Evolutionary conservation across 2,329 filamentous ascomycete species (phyloP).

Genomic region (Cryphonectria japonica): DNA sequence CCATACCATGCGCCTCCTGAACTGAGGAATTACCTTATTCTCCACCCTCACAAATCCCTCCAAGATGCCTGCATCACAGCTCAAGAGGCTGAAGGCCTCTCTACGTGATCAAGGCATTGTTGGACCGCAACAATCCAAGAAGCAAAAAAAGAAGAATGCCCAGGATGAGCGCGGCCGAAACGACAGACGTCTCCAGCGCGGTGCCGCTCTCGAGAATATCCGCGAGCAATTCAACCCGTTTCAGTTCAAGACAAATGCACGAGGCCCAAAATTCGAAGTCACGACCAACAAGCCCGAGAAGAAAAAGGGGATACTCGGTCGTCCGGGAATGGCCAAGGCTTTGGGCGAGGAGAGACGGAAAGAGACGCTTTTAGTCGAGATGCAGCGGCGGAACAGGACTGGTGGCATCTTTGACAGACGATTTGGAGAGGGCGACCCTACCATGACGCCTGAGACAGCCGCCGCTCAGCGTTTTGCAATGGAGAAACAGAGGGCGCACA

Average conservation of each 20-base stretch:
- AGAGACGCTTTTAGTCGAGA: conserved; percentile 83
- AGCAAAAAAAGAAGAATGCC: conserved; percentile 78
- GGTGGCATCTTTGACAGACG: conserved; percentile 91
- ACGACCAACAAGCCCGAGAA: conserved; percentile 67
- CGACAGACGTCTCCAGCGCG: conserved; percentile 76
- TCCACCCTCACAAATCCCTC: not conserved
- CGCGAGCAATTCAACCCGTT: conserved; percentile 98
- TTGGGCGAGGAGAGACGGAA: conserved; percentile 83
- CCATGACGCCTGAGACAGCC: conserved; percentile 90
- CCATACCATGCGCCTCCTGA: conserved; percentile 17
- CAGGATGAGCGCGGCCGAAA: conserved; percentile 66
- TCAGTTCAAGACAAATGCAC: conserved; percentile 80
- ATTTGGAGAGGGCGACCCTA: conserved; percentile 94
- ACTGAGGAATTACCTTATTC: conserved; percentile 3
- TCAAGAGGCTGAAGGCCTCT: conserved; percentile 93
- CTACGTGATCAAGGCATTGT: conserved; percentile 87
- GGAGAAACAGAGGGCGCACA: conserved; percentile 81
- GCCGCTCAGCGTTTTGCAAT: conserved; percentile 88
- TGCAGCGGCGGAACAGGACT: conserved; percentile 86
- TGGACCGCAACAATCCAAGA: conserved; percentile 92
- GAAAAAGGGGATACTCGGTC: conserved; percentile 65
- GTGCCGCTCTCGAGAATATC: conserved; percentile 80
- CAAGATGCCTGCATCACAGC: conserved; percentile 89
- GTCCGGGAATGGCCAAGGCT: conserved; percentile 84
- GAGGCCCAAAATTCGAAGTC: conserved; percentile 83